Percentiles rank a stretch among this genome's conserved stretches.
Conservation (phyloP, 306 rosid species). For the Quercus wislizeni region DNA sequence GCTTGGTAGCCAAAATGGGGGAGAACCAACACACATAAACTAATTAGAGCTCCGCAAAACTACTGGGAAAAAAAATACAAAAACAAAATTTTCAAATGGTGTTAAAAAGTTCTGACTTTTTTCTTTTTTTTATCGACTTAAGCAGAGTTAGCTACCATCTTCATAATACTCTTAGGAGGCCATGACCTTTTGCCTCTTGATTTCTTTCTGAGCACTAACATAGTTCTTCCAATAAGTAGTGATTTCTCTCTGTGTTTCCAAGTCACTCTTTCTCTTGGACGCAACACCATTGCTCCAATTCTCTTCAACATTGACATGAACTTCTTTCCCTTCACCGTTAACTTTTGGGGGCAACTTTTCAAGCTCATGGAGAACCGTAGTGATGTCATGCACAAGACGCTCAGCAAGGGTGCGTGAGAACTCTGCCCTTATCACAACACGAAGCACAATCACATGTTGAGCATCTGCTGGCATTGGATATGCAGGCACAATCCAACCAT, state of each 20-base stretch:
- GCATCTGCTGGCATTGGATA: slow-evolving; percentile 36
- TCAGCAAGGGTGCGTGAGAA: slow-evolving; percentile 29
- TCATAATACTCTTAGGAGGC: neutral
- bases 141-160: neutral
- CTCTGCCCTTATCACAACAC: slow-evolving; percentile 33
- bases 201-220: slow-evolving; percentile 13
- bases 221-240: slow-evolving; percentile 20
- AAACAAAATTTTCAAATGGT: too few species aligned
- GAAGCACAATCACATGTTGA: slow-evolving; percentile 21
- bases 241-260: slow-evolving; percentile 17
- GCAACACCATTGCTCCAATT: neutral
- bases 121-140: too few species aligned
- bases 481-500: slow-evolving; percentile 39
- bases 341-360: slow-evolving; percentile 11
- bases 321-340: neutral
- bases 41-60: too few species aligned
- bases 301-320: neutral
- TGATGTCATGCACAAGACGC: slow-evolving; percentile 25
- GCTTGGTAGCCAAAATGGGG: too few species aligned
- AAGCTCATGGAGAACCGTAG: slow-evolving; percentile 24
- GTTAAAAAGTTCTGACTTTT: too few species aligned
- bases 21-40: too few species aligned
- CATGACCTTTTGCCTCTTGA: neutral
- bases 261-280: slow-evolving; percentile 13
- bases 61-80: too few species aligned